Evolutionary conservation across 345 rosid genomes (phyloP).

Genomic region (Passiflora organensis): DNA sequence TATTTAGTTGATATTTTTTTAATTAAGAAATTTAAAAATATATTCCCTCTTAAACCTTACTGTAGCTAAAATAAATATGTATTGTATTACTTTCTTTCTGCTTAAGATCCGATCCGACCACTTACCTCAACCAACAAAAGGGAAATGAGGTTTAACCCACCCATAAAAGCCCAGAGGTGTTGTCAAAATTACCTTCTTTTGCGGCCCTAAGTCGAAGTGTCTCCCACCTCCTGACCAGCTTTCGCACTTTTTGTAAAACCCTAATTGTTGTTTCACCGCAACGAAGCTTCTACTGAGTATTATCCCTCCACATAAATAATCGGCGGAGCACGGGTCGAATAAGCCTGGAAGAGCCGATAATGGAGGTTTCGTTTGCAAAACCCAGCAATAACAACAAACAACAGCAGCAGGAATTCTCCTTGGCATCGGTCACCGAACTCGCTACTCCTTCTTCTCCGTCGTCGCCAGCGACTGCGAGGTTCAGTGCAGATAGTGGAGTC

Average conservation of each 20-base stretch:
- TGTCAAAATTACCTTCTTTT: no score
- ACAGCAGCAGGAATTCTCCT: conserved; percentile 40
- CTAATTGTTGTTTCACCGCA: conserved; percentile 6
- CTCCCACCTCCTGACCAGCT: neutral
- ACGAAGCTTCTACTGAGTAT: neutral
- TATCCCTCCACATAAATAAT: neutral
- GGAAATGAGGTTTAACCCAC: no score
- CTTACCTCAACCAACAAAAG: no score
- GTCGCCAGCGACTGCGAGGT: conserved; percentile 49
- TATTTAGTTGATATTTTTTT: no score
- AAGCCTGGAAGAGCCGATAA: neutral
- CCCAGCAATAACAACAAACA: conserved; percentile 25
- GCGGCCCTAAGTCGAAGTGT: no score
- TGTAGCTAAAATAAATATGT: no score
- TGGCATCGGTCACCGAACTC: conserved; percentile 56
- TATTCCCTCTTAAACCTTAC: no score
- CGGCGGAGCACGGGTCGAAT: neutral
- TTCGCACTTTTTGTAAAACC: conserved; percentile 20
- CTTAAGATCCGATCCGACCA: no score
- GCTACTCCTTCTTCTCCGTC: conserved; percentile 31
- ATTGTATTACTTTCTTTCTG: no score
- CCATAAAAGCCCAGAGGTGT: no score
- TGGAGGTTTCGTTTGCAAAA: conserved; percentile 21
- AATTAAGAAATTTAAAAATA: no score
- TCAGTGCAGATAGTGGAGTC: conserved; percentile 41